Evolutionary conservation across 169 alveolate species (phyloP), one percentile per base, ranked within the genome.

Genomic region (Ichthyophthirius multifiliis): DNA sequence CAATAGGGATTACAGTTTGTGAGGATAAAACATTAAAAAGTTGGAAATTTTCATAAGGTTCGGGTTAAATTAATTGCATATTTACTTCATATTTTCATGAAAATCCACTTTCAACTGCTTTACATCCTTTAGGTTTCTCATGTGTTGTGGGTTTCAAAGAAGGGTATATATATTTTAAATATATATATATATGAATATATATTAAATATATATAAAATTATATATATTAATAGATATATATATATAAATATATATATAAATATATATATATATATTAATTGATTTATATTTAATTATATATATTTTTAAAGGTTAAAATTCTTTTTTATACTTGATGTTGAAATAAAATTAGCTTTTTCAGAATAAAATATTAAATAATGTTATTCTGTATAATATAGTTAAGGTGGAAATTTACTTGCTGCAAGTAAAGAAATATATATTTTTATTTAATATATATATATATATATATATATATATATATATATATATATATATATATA

Each of bases 121-220:
- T 81, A 3, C 86, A 81, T 31, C 86, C 86, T 0, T 46, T 73
- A 43, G 37, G 82, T 12, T 81, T 81, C 43, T 16, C 67, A 73
- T 48, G 80, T 48, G 86, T 82, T n/a, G 48, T 81, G 3, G 86
- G 86, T 1, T 81, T 39, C 15, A 37, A 75, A 32, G 86, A 81
- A 30, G 84, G 84, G 31, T 46, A 63, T n/a, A n/a, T n/a, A n/a
- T n/a, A n/a, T n/a, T n/a, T n/a, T n/a, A n/a, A n/a, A n/a, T n/a
- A n/a, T n/a, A n/a, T n/a, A n/a, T n/a, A n/a, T n/a, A n/a, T n/a
- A n/a, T n/a, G n/a, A n/a, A n/a, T n/a, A n/a, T n/a, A n/a, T n/a
- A n/a, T n/a, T n/a, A n/a, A n/a, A n/a, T n/a, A n/a, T n/a, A n/a
- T n/a, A n/a, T n/a, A n/a, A n/a, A n/a, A n/a, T n/a, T n/a, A n/a